A percentile compares a stretch with the other conserved stretches of the same genome.
phyloP scores from a whole-genome alignment of 148 eudicot species.

The Chenopodium formosanum region DNA sequence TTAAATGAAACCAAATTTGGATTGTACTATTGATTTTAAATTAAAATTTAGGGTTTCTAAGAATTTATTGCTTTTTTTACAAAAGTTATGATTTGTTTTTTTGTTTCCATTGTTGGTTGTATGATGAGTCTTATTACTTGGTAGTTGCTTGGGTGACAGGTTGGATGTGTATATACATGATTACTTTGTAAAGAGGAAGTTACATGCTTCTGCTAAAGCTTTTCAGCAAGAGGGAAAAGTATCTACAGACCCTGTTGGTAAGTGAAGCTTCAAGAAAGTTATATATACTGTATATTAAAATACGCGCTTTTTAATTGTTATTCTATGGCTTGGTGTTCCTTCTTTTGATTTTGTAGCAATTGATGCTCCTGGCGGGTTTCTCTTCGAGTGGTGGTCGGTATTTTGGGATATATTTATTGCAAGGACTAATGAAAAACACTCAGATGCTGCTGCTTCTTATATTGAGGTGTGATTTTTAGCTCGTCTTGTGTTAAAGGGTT shows the following conservation, averaged over 20 bases:
- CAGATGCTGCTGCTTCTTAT: slow-evolving; percentile 44
- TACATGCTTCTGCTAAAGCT: slow-evolving; percentile 51
- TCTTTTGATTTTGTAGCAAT: slow-evolving; percentile 36
- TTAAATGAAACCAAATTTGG: not conserved
- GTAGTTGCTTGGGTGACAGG: slow-evolving; percentile 27
- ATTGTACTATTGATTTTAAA: not conserved
- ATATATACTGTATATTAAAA: slow-evolving; percentile 3
- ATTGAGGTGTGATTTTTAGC: slow-evolving; percentile 32
- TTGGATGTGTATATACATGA: slow-evolving; percentile 55
- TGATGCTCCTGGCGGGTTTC: slow-evolving; percentile 53
- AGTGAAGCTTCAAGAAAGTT: slow-evolving; percentile 13
- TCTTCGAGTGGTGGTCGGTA: slow-evolving; percentile 57
- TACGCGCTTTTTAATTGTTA: not conserved
- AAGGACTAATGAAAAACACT: slow-evolving; percentile 47
- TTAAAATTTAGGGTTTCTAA: not conserved
- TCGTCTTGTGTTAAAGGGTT: not conserved
- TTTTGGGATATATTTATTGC: slow-evolving; percentile 54
- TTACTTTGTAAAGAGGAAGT: slow-evolving; percentile 50
- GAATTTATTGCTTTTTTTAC: slow-evolving; percentile 2
- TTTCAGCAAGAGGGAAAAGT: slow-evolving; percentile 54
- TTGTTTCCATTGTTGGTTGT: not conserved
- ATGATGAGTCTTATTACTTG: slow-evolving; percentile 6
- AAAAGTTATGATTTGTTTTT: not conserved
- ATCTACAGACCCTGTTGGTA: slow-evolving; percentile 49
- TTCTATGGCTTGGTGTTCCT: not conserved